These are phyloP conservation scores for Lodderomyces elongisporus DNA, from an alignment of 1,139 yeast genomes.

Conservation along the genomic window DNA sequence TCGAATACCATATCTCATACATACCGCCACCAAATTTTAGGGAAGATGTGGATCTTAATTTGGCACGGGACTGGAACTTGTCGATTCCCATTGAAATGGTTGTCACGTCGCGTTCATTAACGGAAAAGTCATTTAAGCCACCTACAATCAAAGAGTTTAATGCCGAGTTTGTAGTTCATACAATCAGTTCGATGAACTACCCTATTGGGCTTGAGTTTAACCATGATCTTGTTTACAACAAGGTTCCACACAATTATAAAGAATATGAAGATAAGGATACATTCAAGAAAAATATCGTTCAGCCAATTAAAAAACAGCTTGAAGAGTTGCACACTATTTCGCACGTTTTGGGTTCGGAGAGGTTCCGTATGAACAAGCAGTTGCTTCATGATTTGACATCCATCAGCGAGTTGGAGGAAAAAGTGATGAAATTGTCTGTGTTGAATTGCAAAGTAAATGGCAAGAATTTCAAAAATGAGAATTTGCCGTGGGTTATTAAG, in stretches of 20 bases:
- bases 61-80: conserved; percentile 23
- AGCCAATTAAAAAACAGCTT: conserved; percentile 19
- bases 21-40: conserved; percentile 29
- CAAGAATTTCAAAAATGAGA: neutral
- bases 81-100: conserved; percentile 22
- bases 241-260: conserved; percentile 7
- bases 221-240: conserved; percentile 33
- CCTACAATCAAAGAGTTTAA: conserved; percentile 29
- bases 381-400: conserved; percentile 30
- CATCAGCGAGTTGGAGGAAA: conserved; percentile 25
- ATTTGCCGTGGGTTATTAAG: too few species aligned
- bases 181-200: conserved; percentile 27
- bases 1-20: conserved; percentile 24
- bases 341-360: conserved; percentile 20
- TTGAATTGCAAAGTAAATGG: conserved; percentile 13
- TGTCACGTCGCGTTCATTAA: conserved; percentile 9
- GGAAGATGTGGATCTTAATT: conserved; percentile 7
- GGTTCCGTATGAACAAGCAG: conserved; percentile 25
- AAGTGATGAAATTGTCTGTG: conserved; percentile 22
- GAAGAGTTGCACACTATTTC: conserved; percentile 18
- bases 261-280: conserved; percentile 22
- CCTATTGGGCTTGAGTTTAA: conserved; percentile 39
- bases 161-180: conserved; percentile 31
- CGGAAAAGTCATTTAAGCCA: conserved; percentile 3
- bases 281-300: conserved; percentile 20